Evolutionary conservation across 805 yeast genomes (phyloP).

Genomic region (Isabelozyma gotoi): DNA sequence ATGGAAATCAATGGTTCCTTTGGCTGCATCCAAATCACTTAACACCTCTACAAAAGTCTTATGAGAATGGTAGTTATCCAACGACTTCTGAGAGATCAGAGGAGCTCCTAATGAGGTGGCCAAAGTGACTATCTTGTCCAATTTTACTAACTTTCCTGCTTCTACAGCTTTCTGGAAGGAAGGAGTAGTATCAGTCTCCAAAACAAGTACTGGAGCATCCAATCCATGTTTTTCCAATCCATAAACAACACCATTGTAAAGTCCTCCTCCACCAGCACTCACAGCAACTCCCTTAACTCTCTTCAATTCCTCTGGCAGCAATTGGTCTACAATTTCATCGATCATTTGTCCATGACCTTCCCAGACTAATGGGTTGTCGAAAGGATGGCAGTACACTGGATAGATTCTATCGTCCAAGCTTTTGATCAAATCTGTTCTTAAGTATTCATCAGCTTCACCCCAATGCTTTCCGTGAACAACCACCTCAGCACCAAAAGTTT

Average conservation of each 20-base stretch:
- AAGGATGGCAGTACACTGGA: slow-evolving; percentile 33
- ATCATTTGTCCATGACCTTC: slow-evolving; percentile 28
- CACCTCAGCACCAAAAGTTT: slow-evolving; percentile 21
- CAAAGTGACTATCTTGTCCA: slow-evolving; percentile 19
- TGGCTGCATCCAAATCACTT: slow-evolving; percentile 25
- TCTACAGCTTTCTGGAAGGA: slow-evolving; percentile 19
- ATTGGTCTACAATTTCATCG: slow-evolving; percentile 20
- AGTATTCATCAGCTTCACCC: slow-evolving; percentile 31
- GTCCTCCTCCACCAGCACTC: slow-evolving; percentile 37
- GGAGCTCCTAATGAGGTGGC: slow-evolving; percentile 31
- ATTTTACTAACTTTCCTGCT: slow-evolving; percentile 15
- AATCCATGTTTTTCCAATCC: slow-evolving; percentile 15
- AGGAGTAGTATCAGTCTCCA: slow-evolving; percentile 28
- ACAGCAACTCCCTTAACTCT: slow-evolving; percentile 27
- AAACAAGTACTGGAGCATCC: slow-evolving; percentile 23
- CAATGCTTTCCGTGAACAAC: slow-evolving; percentile 25
- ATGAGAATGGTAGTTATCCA: slow-evolving; percentile 14
- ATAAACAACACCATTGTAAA: slow-evolving; percentile 26
- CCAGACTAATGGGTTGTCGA: slow-evolving; percentile 29
- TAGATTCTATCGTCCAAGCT: slow-evolving; percentile 8
- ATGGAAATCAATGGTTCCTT: slow-evolving; percentile 19
- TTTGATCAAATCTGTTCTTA: slow-evolving; percentile 14
- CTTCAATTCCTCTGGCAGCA: slow-evolving; percentile 10
- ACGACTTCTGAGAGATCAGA: slow-evolving; percentile 17
- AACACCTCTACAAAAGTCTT: slow-evolving; percentile 14